These are phyloP conservation scores for Parathielavia appendiculata DNA, from an alignment of 495 filamentous ascomycete genomes.

Conservation along the genomic window DNA sequence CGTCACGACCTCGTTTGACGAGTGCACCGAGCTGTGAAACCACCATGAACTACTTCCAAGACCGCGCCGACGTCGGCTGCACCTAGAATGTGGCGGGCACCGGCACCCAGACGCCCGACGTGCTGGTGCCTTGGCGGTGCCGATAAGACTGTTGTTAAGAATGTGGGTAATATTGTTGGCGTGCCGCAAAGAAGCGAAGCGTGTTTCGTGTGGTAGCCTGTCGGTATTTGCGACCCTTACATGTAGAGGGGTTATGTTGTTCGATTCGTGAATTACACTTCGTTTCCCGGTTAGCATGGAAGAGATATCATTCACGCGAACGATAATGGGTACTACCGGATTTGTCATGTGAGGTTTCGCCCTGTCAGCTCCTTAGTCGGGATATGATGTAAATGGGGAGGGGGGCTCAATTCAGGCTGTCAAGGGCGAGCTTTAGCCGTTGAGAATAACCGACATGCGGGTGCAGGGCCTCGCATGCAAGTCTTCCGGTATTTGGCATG, in stretches of 20 bases:
- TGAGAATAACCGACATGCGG: background rate
- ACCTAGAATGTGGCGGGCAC: conserved; percentile 2
- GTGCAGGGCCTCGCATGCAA: background rate
- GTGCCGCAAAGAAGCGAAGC: conserved; percentile 3
- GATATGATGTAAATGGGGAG: no score
- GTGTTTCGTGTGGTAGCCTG: no score
- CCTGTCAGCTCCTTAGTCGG: no score
- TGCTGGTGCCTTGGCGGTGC: conserved; percentile 7
- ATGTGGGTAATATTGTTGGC: background rate
- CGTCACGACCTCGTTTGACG: background rate
- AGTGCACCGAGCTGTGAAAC: background rate
- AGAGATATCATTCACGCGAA: no score
- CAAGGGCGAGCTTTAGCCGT: no score
- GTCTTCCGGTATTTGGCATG: background rate
- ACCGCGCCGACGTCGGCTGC: background rate
- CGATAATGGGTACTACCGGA: no score
- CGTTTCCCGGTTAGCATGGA: no score
- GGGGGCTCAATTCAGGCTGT: no score
- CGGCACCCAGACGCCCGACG: background rate
- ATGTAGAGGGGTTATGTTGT: no score
- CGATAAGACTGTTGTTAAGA: background rate
- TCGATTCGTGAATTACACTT: no score
- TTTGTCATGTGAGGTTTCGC: no score
- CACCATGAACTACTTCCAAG: conserved; percentile 9
- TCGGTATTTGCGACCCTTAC: no score